Evolutionary conservation across 768 basidiomycete species (phyloP).

Genomic region (Lactifluus rugatus): DNA sequence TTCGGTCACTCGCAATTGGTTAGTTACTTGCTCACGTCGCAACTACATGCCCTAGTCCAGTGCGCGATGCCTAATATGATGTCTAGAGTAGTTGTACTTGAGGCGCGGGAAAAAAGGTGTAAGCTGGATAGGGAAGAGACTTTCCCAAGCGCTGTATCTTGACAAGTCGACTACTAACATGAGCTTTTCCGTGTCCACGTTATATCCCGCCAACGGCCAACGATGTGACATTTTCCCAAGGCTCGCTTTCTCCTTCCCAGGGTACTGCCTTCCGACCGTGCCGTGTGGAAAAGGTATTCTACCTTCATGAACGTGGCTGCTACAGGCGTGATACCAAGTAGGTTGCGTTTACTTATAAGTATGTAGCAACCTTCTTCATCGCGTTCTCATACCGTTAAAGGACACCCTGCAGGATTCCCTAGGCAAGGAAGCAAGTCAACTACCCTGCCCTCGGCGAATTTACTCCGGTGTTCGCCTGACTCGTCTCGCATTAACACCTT

Average conservation of each 20-base stretch:
- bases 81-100: no score
- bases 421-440: neutral
- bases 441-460: neutral
- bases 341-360: neutral
- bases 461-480: neutral
- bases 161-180: no score
- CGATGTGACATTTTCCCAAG: conserved; percentile 1
- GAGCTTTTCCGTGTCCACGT: neutral
- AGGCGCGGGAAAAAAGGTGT: no score
- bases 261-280: neutral
- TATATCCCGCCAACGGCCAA: conserved; percentile 4
- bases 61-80: no score
- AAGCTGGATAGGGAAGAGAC: no score
- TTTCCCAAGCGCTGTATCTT: no score
- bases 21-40: conserved; percentile 2
- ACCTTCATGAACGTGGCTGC: neutral
- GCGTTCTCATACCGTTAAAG: neutral
- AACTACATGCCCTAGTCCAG: neutral
- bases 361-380: neutral
- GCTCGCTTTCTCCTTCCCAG: conserved; percentile 2
- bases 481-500: no score
- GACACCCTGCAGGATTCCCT: neutral
- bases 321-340: neutral
- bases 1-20: conserved; percentile 10
- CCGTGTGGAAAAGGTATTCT: neutral